Evolutionary conservation across 2,329 filamentous ascomycete species (phyloP), one percentile per base, ranked within the genome.

Genomic region (Pseudocercospora cruenta): DNA sequence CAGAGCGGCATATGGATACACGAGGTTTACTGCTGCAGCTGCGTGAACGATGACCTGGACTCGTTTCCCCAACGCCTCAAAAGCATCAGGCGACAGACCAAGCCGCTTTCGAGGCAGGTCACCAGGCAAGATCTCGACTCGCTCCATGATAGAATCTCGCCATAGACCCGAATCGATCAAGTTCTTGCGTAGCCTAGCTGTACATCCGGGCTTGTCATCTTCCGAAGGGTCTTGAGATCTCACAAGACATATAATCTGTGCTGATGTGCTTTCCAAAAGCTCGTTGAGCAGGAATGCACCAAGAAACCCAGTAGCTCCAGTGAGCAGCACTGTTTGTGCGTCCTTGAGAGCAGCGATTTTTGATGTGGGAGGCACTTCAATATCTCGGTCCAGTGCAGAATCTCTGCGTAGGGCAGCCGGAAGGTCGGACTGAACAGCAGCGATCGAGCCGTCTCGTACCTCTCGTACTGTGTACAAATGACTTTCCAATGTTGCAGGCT

Each of bases 1-100:
- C 70, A 94, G 81, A 0, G 91, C 90, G 49, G 91, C 91, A 70
- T 94, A 94, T 0, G 91, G 91, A 70, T 94, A 94, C 0, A 94
- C 90, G 58, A 94, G 81, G 75, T 93, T 93, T 73, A 94, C 91
- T 0, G 89, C 91, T 4, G 91, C 91, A 26, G 88, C 91, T 39
- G 91, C 89, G 75, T 94, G 91, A 1, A 94, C 83, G 64, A 94
- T 90, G 39, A 93, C 91, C 67, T 94, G 84, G 0, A 92, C 83
- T 6, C 88, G 86, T 10, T 81, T 78, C 0, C 88, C 88, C 7
- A 94, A 82, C 28, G 88, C 83, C 24, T 89, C 84, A 71, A 92
- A 94, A 0, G 81, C 83, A 12, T 90, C 86, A 0, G 86, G 84
- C 0, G 88, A 83, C 21, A 94, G 84, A 60, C 91, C 91, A 16